A percentile compares a stretch with the other conserved stretches of the same genome.
These are phyloP conservation scores for Epithemia pelagica DNA, from an alignment of 108 stramenopile species.

Conservation along the genomic window DNA sequence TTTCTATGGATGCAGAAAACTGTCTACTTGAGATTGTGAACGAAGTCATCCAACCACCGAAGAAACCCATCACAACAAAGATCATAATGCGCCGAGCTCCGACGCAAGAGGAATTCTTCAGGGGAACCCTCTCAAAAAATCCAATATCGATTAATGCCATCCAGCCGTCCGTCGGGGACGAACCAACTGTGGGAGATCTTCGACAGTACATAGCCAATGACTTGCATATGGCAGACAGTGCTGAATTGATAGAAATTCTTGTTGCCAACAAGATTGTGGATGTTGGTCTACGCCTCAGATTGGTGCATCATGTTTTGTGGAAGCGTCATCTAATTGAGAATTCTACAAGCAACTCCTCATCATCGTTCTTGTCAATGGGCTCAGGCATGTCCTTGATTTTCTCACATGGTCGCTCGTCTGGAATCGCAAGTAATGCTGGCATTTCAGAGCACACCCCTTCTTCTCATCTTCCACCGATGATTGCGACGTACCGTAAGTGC, in stretches of 20 bases:
- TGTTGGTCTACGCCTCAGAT: constrained; percentile 61
- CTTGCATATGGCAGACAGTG: constrained; percentile 77
- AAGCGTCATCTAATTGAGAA: constrained; percentile 47
- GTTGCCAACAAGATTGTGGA: constrained; percentile 82
- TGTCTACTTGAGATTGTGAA: constrained; percentile 47
- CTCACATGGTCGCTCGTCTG: constrained; percentile 16
- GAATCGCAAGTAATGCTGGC: constrained; percentile 2
- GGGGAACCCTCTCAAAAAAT: constrained; percentile 67
- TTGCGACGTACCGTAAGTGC: constrained; percentile 55
- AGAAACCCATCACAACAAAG: constrained; percentile 76
- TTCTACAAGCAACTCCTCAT: constrained; percentile 2
- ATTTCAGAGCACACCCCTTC: constrained; percentile 41
- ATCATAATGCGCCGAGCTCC: constrained; percentile 73
- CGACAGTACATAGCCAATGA: constrained; percentile 73
- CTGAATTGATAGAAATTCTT: constrained; percentile 69
- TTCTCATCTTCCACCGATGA: constrained; percentile 55
- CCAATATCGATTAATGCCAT: constrained; percentile 52
- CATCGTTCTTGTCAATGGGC: constrained; percentile 32
- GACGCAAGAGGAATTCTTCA: constrained; percentile 84
- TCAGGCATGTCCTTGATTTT: constrained; percentile 69
- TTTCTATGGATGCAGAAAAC: constrained; percentile 38
- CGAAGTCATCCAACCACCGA: constrained; percentile 64
- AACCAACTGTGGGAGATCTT: constrained; percentile 62
- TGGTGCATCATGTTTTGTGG: constrained; percentile 74
- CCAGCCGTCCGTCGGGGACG: constrained; percentile 17